Base-by-base conservation (phyloP, 2,329 filamentous ascomycete species). In the Mariannaea sp. region DNA sequence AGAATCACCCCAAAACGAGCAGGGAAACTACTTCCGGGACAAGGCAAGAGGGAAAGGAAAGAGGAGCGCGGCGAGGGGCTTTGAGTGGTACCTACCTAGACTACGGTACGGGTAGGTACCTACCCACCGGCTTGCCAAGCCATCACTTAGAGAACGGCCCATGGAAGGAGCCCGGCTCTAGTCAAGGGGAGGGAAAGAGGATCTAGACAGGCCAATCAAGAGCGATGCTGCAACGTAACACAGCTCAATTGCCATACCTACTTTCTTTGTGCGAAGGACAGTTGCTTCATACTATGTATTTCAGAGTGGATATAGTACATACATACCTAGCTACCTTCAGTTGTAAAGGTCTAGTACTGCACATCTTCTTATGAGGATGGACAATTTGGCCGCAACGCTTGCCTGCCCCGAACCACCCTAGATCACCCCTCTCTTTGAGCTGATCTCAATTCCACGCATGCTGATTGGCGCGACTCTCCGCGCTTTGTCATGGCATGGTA, bases 351-450 rank as follows among this genome's bases (percentile, higher is more conserved):
- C n/a, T n/a, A n/a, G n/a, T n/a, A n/a, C n/a, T n/a, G n/a, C n/a
- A n/a, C n/a, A n/a, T n/a, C n/a, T n/a, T n/a, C n/a, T n/a, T n/a
- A n/a, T n/a, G n/a, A n/a, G n/a, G n/a, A n/a, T n/a, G n/a, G n/a
- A n/a, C n/a, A 35, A 62, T 57, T 46, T 62, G 53, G 61, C 29
- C 12, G 13, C 13, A 32, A 47, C 33, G 30, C 45, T 48, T 49
- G 40, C 29, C 45, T 41, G n/a, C 19, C 24, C 32, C 29, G 30
- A 17, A 32, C 13, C 44, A 22, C 19, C 24, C 32, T 38, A 20
- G 26, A 32, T 32, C 44, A 38, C 20, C 8, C 22, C 22, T 24
- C n/a, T 24, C 22, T 8, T 5, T 12, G 29, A 12, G 9, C 9
- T 38, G 33, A 7, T 17, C 33, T 17, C 6, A 22, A 39, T 39